Evolutionary conservation across 139 green algal genomes (phyloP).

Genomic region (Micractinium sp.): DNA sequence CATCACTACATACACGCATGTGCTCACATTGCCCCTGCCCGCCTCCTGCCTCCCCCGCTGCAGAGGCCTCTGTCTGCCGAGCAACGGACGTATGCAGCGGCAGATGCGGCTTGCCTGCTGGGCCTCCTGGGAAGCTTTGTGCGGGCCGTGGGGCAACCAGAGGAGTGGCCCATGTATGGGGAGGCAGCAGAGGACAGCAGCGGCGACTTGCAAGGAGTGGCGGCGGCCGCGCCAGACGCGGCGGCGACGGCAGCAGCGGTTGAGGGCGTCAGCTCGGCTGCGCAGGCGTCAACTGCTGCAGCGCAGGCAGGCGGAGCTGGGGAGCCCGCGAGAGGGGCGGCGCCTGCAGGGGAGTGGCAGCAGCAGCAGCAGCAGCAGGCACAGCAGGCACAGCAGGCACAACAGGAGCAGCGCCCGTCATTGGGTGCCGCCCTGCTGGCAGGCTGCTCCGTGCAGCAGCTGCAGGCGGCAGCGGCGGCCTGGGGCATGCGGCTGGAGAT

Average conservation of each 20-base stretch:
- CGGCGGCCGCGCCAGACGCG: neutral
- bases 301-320: neutral
- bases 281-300: neutral
- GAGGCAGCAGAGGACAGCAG: neutral
- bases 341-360: neutral
- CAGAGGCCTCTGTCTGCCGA: constrained; percentile 27
- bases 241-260: neutral
- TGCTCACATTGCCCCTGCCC: neutral
- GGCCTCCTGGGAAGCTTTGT: constrained; percentile 49
- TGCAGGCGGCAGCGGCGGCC: neutral
- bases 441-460: constrained; percentile 1
- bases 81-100: constrained; percentile 57
- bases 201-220: neutral
- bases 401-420: neutral
- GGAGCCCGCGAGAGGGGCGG: neutral
- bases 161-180: neutral
- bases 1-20: neutral
- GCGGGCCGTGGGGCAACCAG: neutral
- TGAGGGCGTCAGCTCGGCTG: neutral
- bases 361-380: neutral
- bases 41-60: neutral
- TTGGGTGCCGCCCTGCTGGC: neutral
- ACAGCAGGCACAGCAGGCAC: neutral
- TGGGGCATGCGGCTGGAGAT: constrained; percentile 33
- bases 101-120: constrained; percentile 58